A percentile compares a stretch with the other conserved stretches of the same genome.
Conservation (phyloP, 345 rosid genomes). For the Clarkia xantiana region DNA sequence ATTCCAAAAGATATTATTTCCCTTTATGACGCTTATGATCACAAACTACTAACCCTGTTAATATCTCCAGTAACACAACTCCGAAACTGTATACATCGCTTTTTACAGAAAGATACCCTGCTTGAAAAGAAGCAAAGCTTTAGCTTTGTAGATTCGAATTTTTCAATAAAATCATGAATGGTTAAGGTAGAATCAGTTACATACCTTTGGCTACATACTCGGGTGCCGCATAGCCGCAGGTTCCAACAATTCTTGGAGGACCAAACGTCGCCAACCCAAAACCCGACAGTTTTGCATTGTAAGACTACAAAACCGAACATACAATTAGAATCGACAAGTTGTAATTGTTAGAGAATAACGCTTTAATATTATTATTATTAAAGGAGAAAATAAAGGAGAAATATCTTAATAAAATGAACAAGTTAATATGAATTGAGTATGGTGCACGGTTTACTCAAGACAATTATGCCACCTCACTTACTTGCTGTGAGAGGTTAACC, state of each 20-base stretch:
- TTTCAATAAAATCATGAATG: no score
- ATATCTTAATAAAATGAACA: no score
- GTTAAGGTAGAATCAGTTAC: no score
- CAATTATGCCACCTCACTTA: no score
- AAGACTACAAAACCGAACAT: neutral
- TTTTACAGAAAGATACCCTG: neutral
- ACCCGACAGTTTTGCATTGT: slow-evolving; percentile 9
- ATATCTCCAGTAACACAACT: slow-evolving; percentile 2
- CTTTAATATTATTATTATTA: no score
- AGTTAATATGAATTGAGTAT: no score
- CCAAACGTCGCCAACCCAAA: slow-evolving; percentile 11
- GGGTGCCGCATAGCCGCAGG: slow-evolving; percentile 9
- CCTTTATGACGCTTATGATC: neutral
- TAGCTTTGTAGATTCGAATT: no score
- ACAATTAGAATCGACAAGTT: neutral
- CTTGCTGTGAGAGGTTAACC: no score
- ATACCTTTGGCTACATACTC: slow-evolving; percentile 10
- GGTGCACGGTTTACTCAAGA: no score
- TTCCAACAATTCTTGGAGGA: slow-evolving; percentile 8
- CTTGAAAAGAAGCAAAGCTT: neutral
- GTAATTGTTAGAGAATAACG: no score
- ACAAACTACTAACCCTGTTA: neutral
- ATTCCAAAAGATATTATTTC: neutral
- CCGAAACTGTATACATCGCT: slow-evolving; percentile 5
- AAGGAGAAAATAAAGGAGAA: no score